A percentile compares a stretch with the other conserved stretches of the same genome.
These are phyloP conservation scores for Leishmania tarentolae DNA, from an alignment of 208 protist species.

Conservation along the genomic window DNA sequence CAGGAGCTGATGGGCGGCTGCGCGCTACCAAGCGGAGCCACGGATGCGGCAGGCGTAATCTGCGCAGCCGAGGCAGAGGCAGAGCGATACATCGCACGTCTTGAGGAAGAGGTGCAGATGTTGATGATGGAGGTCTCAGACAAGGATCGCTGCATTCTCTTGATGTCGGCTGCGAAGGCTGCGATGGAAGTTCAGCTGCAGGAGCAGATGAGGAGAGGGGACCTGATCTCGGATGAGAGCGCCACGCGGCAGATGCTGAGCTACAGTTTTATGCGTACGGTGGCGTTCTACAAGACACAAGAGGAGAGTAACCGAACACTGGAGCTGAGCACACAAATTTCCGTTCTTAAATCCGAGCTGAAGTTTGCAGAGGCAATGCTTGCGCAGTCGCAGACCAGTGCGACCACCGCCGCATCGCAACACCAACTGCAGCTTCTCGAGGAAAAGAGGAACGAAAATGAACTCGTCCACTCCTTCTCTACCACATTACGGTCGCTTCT, in stretches of 20 bases:
- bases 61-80: slow-evolving; percentile 11
- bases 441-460: slow-evolving; percentile 18
- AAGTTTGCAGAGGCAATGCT: slow-evolving; percentile 27
- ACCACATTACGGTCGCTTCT: slow-evolving; percentile 26
- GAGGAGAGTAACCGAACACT: slow-evolving; percentile 19
- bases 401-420: neutral
- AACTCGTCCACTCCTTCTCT: slow-evolving; percentile 8
- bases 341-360: slow-evolving; percentile 22
- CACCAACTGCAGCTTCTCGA: slow-evolving; percentile 18
- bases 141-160: slow-evolving; percentile 4
- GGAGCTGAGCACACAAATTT: slow-evolving; percentile 29
- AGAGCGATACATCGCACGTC: slow-evolving; percentile 34
- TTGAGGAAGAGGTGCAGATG: slow-evolving; percentile 39
- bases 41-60: neutral
- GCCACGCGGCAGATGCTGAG: slow-evolving; percentile 6
- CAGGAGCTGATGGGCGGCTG: neutral
- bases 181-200: slow-evolving; percentile 18
- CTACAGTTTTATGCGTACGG: slow-evolving; percentile 11
- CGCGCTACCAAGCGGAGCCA: neutral
- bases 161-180: slow-evolving; percentile 4
- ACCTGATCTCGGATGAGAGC: slow-evolving; percentile 6
- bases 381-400: neutral
- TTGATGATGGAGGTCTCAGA: slow-evolving; percentile 27
- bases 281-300: neutral
- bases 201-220: slow-evolving; percentile 9